Evolutionary conservation across 2,329 filamentous ascomycete species (phyloP).

Genomic region (Tolypocladium tropicale): DNA sequence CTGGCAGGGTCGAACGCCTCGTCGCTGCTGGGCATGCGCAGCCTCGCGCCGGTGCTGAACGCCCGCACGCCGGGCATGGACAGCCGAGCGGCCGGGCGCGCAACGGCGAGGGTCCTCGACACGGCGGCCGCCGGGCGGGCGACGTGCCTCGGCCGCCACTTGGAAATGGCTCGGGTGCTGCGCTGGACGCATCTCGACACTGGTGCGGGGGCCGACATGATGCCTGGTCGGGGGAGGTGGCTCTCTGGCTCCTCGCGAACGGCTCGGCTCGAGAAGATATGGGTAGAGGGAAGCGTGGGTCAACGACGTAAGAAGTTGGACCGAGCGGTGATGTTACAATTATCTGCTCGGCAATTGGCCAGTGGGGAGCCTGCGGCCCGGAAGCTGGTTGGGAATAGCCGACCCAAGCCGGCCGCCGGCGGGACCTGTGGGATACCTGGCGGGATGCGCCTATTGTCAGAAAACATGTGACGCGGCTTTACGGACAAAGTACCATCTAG

Average conservation of each 20-base stretch:
- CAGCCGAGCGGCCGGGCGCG: constrained; percentile 9
- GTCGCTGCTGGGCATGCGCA: constrained; percentile 23
- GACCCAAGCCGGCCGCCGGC: constrained; percentile 6
- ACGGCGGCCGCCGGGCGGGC: constrained; percentile 12
- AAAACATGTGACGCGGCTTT: constrained; percentile 4
- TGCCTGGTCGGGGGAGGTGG: constrained; percentile 4
- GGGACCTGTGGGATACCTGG: neutral
- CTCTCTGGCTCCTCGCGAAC: neutral
- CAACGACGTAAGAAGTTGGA: neutral
- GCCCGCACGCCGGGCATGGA: constrained; percentile 15
- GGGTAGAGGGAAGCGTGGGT: neutral
- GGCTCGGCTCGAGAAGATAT: neutral
- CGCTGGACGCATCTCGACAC: constrained; percentile 29
- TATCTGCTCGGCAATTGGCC: constrained; percentile 11
- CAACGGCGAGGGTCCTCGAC: constrained; percentile 7
- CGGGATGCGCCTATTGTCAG: neutral
- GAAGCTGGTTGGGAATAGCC: constrained; percentile 4
- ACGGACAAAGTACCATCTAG: neutral
- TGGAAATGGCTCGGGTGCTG: constrained; percentile 21
- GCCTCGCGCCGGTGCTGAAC: constrained; percentile 24
- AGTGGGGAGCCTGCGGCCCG: neutral
- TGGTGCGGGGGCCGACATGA: constrained; percentile 26
- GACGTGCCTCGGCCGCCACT: constrained; percentile 14
- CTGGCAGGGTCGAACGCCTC: constrained; percentile 54
- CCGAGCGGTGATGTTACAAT: constrained; percentile 6